Evolutionary conservation across 345 rosid genomes (phyloP), one percentile per base, ranked within the genome.

Genomic region (Linum trigynum): DNA sequence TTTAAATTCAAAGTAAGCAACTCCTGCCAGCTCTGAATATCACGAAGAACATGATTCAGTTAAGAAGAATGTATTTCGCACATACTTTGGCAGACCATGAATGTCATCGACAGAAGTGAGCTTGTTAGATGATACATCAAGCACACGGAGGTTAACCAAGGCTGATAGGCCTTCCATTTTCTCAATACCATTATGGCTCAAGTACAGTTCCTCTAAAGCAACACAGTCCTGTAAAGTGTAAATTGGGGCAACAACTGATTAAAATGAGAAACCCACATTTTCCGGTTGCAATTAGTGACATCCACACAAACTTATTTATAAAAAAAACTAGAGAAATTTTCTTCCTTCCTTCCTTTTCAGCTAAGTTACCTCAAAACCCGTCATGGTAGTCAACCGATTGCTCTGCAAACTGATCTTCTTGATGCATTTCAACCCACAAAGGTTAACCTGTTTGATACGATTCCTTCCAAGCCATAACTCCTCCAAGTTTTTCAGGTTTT

Each of bases 331-430:
- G 32, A 48, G 53, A 48, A 48, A 10, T 48, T 9, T 48, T 12
- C 53, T 48, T 48, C 12, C 53, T 45, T 45, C 32, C 32, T 23
- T 45, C 11, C 51, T 48, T 12, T 48, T 11, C 8, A 57, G 32
- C 32, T 23, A 23, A 23, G 38, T 32, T 57, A 57, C 61, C 61
- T 57, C 61, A 23, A 95, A 80, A 51, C 99, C 97, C 77, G 67
- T 77, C 92, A 87, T 95, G 12, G 89, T 88, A 74, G 91, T 84
- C 73, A 91, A 74, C 1, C 96, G 88, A 75, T 95, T 95, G 71
- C 99, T 91, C 76, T 94, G 99, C 78, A 94, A 76, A 78, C 97
- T 94, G 59, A 94, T 82, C 80, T 88, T 94, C 78, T 83, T 82
- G 37, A 95, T 78, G 75, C 94, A 87, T 64, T 64, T 78, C 70